These are phyloP conservation scores for Cladophialophora chaetospira DNA, from an alignment of 2,329 filamentous ascomycete genomes.

Conservation along the genomic window DNA sequence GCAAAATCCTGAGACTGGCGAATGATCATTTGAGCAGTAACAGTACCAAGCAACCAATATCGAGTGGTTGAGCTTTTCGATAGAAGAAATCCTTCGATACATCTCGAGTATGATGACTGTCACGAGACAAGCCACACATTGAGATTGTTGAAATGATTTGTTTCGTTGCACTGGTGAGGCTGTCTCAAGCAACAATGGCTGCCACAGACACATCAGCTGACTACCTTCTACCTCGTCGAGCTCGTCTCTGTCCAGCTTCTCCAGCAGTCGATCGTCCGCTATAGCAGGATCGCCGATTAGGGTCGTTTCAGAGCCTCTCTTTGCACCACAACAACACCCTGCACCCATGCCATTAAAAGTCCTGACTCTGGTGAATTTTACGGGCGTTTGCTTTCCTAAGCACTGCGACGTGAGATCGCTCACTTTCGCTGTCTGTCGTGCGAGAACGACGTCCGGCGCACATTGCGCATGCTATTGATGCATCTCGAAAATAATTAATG, in stretches of 20 bases:
- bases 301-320: constrained; percentile 18
- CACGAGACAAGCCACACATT: not conserved
- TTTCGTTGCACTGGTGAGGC: too few species aligned
- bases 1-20: constrained; percentile 22
- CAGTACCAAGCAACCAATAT: not conserved
- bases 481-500: constrained; percentile 8
- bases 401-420: not conserved
- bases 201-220: not conserved
- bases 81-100: not conserved
- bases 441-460: not conserved
- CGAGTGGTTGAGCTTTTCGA: not conserved
- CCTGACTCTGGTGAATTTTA: constrained; percentile 9
- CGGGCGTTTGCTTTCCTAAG: not conserved
- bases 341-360: not conserved
- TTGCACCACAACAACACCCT: not conserved
- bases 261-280: constrained; percentile 1
- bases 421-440: not conserved
- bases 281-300: constrained; percentile 19
- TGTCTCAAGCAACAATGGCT: not conserved
- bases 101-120: not conserved
- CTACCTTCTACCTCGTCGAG: not conserved
- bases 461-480: constrained; percentile 3
- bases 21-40: constrained; percentile 17
- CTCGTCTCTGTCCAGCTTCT: not conserved
- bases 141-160: not conserved